These are phyloP conservation scores for Wickerhamomyces tratensis DNA, from an alignment of 805 yeast species.

Conservation along the genomic window DNA sequence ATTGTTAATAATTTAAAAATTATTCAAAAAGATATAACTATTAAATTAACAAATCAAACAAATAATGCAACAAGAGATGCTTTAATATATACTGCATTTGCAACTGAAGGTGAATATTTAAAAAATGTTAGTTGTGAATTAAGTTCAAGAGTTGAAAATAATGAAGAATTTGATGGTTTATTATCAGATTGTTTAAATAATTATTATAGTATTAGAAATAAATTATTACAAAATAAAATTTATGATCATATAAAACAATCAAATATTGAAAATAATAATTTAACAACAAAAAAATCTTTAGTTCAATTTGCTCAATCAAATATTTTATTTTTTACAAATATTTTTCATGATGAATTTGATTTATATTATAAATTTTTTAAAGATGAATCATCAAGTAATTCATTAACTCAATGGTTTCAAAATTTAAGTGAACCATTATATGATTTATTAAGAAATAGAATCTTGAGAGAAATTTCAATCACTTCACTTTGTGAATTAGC, in stretches of 20 bases:
- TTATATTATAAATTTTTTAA: slow-evolving; percentile 49
- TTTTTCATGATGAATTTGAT: slow-evolving; percentile 51
- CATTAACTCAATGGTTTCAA: slow-evolving; percentile 49
- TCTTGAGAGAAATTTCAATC: slow-evolving; percentile 64
- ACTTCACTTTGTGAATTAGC: slow-evolving; percentile 66
- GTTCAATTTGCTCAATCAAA: slow-evolving; percentile 55
- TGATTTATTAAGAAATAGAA: slow-evolving; percentile 53
- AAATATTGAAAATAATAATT: slow-evolving; percentile 4
- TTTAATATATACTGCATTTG: slow-evolving; percentile 56
- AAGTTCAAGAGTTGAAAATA: slow-evolving; percentile 25
- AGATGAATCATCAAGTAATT: slow-evolving; percentile 22
- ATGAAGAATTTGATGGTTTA: slow-evolving; percentile 55
- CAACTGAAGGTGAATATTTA: slow-evolving; percentile 30
- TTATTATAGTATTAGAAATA: slow-evolving; percentile 50
- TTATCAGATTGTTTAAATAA: slow-evolving; percentile 52
- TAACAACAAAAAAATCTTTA: slow-evolving; percentile 20
- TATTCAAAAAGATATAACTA: slow-evolving; percentile 19
- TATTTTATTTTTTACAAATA: slow-evolving; percentile 47
- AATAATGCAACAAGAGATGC: slow-evolving; percentile 47
- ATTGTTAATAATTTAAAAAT: slow-evolving; percentile 32
- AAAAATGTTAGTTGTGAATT: slow-evolving; percentile 26
- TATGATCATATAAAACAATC: slow-evolving; percentile 25
- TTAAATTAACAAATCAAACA: slow-evolving; percentile 16
- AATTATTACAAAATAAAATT: slow-evolving; percentile 35
- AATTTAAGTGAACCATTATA: slow-evolving; percentile 69